Base-by-base conservation (phyloP, 2,329 filamentous ascomycete genomes). In the Coniochaeta sp. region DNA sequence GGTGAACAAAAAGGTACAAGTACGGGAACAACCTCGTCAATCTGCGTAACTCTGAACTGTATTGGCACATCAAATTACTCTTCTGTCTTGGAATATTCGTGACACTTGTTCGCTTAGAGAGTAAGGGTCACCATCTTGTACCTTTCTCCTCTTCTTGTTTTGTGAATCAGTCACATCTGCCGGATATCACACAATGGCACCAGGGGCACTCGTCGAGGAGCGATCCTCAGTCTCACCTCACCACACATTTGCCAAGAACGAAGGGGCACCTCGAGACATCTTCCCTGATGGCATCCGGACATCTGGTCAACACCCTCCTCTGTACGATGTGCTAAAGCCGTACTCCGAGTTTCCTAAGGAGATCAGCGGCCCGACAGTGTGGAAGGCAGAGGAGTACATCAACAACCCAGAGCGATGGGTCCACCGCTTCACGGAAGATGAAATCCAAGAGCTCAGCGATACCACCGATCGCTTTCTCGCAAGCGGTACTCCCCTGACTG, bases 341-440 rank as follows among this genome's bases (percentile, higher is more conserved):
- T 93, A 91, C 71, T 78, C 81, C 0, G 79, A 81, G 17, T 93
- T 93, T 68, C 90, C 90, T 50, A 83, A 83, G 61, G 74, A 87
- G 62, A 91, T 93, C 70, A 79, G 79, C 0, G 89, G 89, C 12
- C 83, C 83, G 0, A 93, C 89, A 0, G 84, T 90, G 32, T 95
- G 90, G 90, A 79, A 81, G 59, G 79, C 82, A 5, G 81, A 85
- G 32, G 87, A 90, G 34, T 90, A 87, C 68, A 77, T 76, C 59
- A 72, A 81, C 64, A 77, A 81, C 66, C 85, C 87, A 0, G 85
- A 89, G 66, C 81, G 81, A 71, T 93, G 90, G 90, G 86, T 87
- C 5, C 89, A 92, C 73, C 75, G 75, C 8, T 90, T 93, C 70
- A 87, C 81, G 0, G 72, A 79, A 0, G 80, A 84, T 1, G 89